Conservation (phyloP, 139 green algal species). For the Chlorella sp. region DNA sequence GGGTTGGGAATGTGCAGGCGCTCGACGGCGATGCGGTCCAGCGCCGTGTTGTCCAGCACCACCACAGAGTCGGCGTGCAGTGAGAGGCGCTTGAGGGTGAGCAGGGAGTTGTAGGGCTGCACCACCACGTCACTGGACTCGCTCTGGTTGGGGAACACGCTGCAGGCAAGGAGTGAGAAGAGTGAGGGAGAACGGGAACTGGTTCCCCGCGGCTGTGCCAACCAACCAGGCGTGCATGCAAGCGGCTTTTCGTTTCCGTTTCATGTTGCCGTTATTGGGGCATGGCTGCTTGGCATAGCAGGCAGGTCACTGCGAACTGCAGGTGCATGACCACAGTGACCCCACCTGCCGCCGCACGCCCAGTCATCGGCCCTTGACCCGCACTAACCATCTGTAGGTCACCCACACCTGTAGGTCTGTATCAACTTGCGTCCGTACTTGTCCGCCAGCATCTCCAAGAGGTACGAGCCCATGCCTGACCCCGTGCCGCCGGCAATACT, state of each 20-base stretch:
- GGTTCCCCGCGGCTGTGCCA: no score
- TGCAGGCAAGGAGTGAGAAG: conserved; percentile 37
- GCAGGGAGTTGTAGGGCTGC: conserved; percentile 98
- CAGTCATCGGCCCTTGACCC: no score
- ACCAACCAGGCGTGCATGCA: no score
- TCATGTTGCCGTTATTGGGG: no score
- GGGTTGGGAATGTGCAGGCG: conserved; percentile 57
- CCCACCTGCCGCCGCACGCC: no score
- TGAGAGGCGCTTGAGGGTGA: conserved; percentile 95
- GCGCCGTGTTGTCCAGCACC: conserved; percentile 87
- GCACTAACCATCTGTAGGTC: no score
- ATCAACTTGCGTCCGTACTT: conserved; percentile 88
- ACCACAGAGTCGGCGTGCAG: conserved; percentile 56
- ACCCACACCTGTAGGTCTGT: conserved; percentile 87
- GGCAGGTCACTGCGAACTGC: no score
- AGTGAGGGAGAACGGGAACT: no score
- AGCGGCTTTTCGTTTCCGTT: no score
- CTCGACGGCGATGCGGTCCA: conserved; percentile 85
- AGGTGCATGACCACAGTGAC: no score
- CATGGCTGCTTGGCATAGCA: no score
- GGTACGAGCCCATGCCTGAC: conserved; percentile 94
- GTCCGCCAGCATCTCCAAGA: conserved; percentile 88
- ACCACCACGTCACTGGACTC: conserved; percentile 96
- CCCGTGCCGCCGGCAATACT: conserved; percentile 96
- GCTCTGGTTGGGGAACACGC: conserved; percentile 97